Percentiles rank a stretch among this genome's conserved stretches.
These are phyloP conservation scores for Plasmodium fragile DNA, from an alignment of 169 alveolate species.

Conservation along the genomic window DNA sequence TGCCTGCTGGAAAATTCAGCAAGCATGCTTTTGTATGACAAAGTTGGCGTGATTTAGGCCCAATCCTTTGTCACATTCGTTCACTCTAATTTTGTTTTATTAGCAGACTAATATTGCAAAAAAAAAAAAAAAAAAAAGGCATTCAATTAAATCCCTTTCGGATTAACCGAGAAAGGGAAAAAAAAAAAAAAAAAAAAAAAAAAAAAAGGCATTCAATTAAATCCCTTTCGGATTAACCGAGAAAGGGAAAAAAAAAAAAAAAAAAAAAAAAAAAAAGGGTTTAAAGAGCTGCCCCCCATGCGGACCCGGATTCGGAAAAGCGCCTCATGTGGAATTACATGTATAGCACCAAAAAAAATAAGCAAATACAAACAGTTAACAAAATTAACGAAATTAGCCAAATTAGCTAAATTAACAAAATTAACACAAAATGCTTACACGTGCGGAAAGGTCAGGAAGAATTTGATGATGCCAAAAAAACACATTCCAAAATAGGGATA, in stretches of 20 bases:
- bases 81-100: neutral
- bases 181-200: neutral
- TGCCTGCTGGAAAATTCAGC: neutral
- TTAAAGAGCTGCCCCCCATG: neutral
- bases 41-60: neutral
- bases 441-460: neutral
- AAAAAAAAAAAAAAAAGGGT: no score
- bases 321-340: neutral
- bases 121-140: neutral
- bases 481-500: slow-evolving; percentile 73
- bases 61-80: neutral
- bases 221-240: neutral
- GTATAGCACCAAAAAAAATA: neutral
- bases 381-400: neutral
- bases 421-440: neutral
- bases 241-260: neutral
- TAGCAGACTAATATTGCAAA: neutral
- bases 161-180: neutral
- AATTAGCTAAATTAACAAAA: no score
- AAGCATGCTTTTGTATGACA: neutral
- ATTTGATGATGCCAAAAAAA: slow-evolving; percentile 43
- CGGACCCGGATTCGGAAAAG: neutral
- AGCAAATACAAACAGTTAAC: slow-evolving; percentile 1
- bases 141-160: no score
- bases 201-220: neutral